A percentile compares a stretch with the other conserved stretches of the same genome.
These are phyloP conservation scores for Schizopora paradoxa DNA, from an alignment of 1,284 basidiomycete genomes.

Conservation along the genomic window DNA sequence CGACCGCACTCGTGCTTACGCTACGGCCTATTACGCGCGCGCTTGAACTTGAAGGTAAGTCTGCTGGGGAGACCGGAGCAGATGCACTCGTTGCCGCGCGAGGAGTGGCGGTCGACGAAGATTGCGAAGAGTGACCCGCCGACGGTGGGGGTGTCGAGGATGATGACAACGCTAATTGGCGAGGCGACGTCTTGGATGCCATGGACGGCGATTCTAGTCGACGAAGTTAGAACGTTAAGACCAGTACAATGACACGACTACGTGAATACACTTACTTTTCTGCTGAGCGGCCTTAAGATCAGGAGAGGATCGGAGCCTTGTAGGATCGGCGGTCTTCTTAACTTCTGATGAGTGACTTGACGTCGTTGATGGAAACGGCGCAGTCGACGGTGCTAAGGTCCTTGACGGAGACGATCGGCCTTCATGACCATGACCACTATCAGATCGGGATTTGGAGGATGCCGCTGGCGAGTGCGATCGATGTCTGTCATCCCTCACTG, in stretches of 20 bases:
- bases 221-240: no score
- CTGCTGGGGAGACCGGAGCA: no score
- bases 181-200: background rate
- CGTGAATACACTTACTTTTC: background rate
- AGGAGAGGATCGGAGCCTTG: constrained; percentile 10
- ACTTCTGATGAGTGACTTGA: background rate
- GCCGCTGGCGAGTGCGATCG: background rate
- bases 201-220: background rate
- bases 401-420: no score
- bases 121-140: background rate
- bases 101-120: background rate
- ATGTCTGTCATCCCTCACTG: background rate
- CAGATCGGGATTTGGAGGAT: background rate
- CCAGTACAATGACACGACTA: no score
- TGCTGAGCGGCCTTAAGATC: constrained; percentile 10
- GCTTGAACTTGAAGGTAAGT: no score
- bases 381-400: background rate
- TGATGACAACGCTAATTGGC: no score
- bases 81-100: no score
- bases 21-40: no score
- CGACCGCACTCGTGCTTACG: no score
- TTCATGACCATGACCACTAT: no score
- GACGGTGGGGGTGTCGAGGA: background rate
- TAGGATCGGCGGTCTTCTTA: background rate
- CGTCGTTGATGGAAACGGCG: background rate